Evolutionary conservation across 208 protist species (phyloP).

Genomic region (Crithidia fasciculata): DNA sequence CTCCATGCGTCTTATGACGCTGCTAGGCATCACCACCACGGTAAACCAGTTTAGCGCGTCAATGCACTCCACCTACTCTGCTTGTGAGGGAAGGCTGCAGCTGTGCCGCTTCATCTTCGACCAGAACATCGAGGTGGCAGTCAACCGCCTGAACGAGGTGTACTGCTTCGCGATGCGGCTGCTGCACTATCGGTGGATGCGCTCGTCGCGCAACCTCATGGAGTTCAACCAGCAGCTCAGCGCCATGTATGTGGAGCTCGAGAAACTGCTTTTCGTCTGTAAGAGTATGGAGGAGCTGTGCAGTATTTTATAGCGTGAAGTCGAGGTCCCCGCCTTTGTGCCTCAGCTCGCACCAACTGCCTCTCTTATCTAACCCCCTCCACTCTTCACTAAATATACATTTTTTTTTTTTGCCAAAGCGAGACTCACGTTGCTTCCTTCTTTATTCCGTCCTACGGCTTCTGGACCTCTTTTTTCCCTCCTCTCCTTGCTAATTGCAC

Average conservation of each 20-base stretch:
- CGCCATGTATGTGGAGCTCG: slow-evolving; percentile 41
- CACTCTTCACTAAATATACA: not conserved
- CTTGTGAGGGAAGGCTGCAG: slow-evolving; percentile 24
- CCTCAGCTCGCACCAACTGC: no score
- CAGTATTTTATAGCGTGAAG: slow-evolving; percentile 14
- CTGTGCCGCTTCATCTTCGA: slow-evolving; percentile 52
- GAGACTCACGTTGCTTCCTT: not conserved
- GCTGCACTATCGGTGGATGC: slow-evolving; percentile 51
- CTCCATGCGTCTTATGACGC: slow-evolving; percentile 64
- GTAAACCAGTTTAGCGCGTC: slow-evolving; percentile 46
- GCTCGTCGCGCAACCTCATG: slow-evolving; percentile 64
- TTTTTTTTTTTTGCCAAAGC: not conserved
- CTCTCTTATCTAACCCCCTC: no score
- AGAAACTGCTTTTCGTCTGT: slow-evolving; percentile 42
- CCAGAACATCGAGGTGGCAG: slow-evolving; percentile 29
- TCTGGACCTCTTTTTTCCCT: not conserved
- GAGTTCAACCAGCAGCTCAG: slow-evolving; percentile 61
- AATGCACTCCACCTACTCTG: slow-evolving; percentile 36
- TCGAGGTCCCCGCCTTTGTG: not conserved
- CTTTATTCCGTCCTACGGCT: not conserved
- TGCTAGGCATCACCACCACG: slow-evolving; percentile 40
- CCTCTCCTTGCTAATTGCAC: not conserved
- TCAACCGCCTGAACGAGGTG: slow-evolving; percentile 54
- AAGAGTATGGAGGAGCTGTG: slow-evolving; percentile 48
- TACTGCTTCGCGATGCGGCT: slow-evolving; percentile 66